These are phyloP conservation scores for Colletotrichum sp. DNA, from an alignment of 2,329 filamentous ascomycete genomes.

Conservation along the genomic window DNA sequence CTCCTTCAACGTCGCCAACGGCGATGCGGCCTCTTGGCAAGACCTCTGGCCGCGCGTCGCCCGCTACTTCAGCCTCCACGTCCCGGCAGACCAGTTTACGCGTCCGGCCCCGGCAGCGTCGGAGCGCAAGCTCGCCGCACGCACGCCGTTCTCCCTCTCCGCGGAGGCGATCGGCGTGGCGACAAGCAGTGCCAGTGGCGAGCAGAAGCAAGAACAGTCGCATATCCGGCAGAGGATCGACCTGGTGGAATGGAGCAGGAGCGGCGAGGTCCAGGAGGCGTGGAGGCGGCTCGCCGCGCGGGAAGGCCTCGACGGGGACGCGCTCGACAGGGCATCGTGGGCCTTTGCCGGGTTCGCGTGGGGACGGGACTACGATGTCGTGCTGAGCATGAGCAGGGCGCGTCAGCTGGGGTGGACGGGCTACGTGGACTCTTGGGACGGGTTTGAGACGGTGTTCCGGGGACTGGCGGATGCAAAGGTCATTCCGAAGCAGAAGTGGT, in stretches of 20 bases:
- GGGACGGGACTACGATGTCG: slow-evolving; percentile 42
- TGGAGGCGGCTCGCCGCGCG: slow-evolving; percentile 44
- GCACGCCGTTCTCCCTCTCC: slow-evolving; percentile 34
- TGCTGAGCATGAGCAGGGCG: slow-evolving; percentile 49
- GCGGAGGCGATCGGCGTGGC: slow-evolving; percentile 31
- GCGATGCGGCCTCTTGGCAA: slow-evolving; percentile 45
- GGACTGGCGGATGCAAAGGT: slow-evolving; percentile 30
- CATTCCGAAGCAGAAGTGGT: slow-evolving; percentile 20
- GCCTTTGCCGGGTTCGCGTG: slow-evolving; percentile 46
- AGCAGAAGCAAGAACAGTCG: slow-evolving; percentile 10
- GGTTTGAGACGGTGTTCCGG: slow-evolving; percentile 27
- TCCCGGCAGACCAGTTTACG: slow-evolving; percentile 34
- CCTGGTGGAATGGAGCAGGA: slow-evolving; percentile 44
- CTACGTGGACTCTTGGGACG: slow-evolving; percentile 25
- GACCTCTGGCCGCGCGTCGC: slow-evolving; percentile 46
- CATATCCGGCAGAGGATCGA: slow-evolving; percentile 43
- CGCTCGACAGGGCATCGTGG: slow-evolving; percentile 46
- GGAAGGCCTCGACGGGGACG: slow-evolving; percentile 38
- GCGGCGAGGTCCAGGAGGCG: slow-evolving; percentile 38
- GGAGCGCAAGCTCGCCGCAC: slow-evolving; percentile 26
- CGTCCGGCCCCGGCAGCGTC: slow-evolving; percentile 10
- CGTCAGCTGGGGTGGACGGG: slow-evolving; percentile 46
- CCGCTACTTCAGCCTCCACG: slow-evolving; percentile 34
- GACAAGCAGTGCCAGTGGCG: slow-evolving; percentile 25
- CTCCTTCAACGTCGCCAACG: slow-evolving; percentile 47